Evolutionary conservation across 2,329 filamentous ascomycete genomes (phyloP), one percentile per base, ranked within the genome.

Genomic region (Fusarium setosum): DNA sequence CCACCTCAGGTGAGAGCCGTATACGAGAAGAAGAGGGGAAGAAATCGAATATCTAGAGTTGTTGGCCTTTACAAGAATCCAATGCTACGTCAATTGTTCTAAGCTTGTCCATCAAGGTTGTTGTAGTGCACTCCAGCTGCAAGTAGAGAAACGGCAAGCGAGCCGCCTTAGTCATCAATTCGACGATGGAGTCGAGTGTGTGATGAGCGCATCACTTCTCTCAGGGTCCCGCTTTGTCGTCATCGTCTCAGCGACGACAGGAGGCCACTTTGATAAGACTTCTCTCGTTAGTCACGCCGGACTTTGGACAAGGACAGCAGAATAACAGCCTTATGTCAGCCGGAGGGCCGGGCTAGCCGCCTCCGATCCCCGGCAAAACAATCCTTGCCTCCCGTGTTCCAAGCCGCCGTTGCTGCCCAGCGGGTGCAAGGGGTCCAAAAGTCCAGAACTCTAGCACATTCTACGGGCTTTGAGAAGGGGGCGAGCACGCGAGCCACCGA

Each of bases 41-140:
- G 37, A 37, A 51, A 23, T 6, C 10, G 15, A 32, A 17, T 34
- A 15, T 47, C 29, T 42, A 59, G 56, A 31, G 21, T 37, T 13
- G 50, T 20, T 9, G 29, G 52, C 45, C 17, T 55, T 52, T 48
- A 61, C 56, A 40, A 55, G 31, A 49, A 17, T 29, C 35, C 9
- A 44, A 45, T 50, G 29, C 41, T 38, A 59, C 56, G 41, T 53
- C 32, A 23, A 47, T 42, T 34, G 17, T 23, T 21, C 37, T 57
- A 45, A 38, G 37, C 4, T 47, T 72, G 63, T 63, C 74, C 70
- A 76, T 76, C 74, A 76, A 74, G 74, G 74, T 75, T 60, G 59
- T 44, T 56, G 31, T 32, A 20, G 18, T 35, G 48, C 29, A 51
- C 11, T 34, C n/a, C 31, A 24, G 29, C 32, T 34, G 53, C 44